A percentile compares a stretch with the other conserved stretches of the same genome.
These are phyloP conservation scores for Aspergillus vadensis DNA, from an alignment of 2,329 filamentous ascomycete species.

Conservation along the genomic window DNA sequence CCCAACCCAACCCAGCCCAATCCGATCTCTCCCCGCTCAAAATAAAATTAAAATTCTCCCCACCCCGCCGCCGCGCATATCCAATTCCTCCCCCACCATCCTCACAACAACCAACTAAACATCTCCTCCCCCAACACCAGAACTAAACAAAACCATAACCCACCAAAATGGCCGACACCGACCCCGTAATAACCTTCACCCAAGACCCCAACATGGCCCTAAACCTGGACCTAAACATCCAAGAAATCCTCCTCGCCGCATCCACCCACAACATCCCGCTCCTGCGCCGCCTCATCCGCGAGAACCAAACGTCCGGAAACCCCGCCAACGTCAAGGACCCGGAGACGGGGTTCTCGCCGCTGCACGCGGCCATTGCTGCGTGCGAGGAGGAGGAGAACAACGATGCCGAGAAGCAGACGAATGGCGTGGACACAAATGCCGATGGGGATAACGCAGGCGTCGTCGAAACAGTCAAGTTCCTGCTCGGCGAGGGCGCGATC, in stretches of 20 bases:
- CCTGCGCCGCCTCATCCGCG: slow-evolving; percentile 69
- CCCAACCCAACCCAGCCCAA: neutral
- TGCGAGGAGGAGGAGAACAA: slow-evolving; percentile 50
- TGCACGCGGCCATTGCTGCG: slow-evolving; percentile 86
- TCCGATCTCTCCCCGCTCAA: neutral
- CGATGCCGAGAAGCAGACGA: neutral
- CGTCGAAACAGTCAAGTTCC: slow-evolving; percentile 67
- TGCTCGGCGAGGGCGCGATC: slow-evolving; percentile 86
- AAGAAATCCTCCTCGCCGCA: slow-evolving; percentile 67
- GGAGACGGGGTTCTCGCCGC: slow-evolving; percentile 79
- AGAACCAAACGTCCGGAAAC: slow-evolving; percentile 46
- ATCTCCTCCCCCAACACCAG: too few relatives aligned
- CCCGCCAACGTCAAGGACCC: slow-evolving; percentile 78
- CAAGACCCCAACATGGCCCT: slow-evolving; percentile 26
- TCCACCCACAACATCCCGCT: slow-evolving; percentile 67
- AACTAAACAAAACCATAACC: too few relatives aligned
- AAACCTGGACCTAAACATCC: slow-evolving; percentile 47
- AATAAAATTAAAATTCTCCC: neutral
- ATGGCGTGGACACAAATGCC: slow-evolving; percentile 28
- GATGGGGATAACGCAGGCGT: slow-evolving; percentile 25
- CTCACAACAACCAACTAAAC: neutral
- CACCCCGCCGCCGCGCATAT: neutral
- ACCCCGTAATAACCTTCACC: neutral
- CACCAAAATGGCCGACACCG: neutral
- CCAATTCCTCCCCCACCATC: neutral